Conservation (phyloP, 2,329 filamentous ascomycete genomes). For the Hymenoscyphus linearis region DNA sequence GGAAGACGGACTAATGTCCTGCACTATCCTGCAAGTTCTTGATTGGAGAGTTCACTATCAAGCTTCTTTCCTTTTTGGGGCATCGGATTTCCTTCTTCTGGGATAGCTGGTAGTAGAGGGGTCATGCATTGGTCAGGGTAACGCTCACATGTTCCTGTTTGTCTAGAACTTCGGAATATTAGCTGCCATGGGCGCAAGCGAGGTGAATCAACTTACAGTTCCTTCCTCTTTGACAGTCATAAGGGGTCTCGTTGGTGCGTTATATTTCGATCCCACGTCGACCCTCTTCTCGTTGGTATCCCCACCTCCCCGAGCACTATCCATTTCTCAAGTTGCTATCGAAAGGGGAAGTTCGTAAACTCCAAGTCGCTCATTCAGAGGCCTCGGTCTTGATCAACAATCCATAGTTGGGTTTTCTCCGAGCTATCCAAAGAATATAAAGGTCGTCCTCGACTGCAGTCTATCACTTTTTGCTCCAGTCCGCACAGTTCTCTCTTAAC, state of each 20-base stretch:
- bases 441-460: background rate
- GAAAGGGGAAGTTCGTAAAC: slow-evolving; percentile 6
- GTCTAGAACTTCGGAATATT: background rate
- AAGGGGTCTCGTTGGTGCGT: background rate
- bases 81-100: background rate
- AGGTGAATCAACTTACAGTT: background rate
- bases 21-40: background rate
- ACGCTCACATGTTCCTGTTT: background rate
- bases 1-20: background rate
- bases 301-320: background rate
- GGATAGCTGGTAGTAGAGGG: background rate
- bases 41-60: slow-evolving; percentile 3
- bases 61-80: background rate
- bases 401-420: background rate
- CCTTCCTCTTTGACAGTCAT: slow-evolving; percentile 1
- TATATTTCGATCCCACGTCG: background rate
- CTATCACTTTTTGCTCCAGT: background rate
- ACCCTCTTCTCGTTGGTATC: background rate
- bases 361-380: background rate
- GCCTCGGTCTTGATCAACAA: background rate
- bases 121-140: background rate
- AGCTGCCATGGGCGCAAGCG: background rate
- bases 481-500: slow-evolving; percentile 1
- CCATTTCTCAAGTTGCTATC: background rate
- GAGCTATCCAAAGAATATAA: background rate